phyloP scores from a whole-genome alignment of 768 basidiomycete species.

The Tricholoma hemisulphureum region DNA sequence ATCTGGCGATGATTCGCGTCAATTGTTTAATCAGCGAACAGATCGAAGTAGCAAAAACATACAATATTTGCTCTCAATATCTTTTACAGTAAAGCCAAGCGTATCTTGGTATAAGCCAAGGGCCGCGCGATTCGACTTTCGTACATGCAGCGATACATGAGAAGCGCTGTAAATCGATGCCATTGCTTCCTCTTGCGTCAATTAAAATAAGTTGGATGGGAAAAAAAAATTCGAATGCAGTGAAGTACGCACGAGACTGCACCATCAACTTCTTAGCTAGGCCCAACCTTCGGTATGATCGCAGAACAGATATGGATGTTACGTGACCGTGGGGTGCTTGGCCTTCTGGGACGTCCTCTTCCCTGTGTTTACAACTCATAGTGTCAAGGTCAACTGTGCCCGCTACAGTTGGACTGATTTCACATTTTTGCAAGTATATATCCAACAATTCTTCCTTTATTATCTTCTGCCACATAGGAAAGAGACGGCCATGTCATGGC shows the following conservation, averaged over 20 bases:
- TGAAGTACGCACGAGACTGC: slow-evolving; percentile 72
- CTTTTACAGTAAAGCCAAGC: slow-evolving; percentile 84
- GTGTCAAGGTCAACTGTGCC: slow-evolving; percentile 10
- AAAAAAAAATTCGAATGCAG: not conserved
- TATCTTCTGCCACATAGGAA: slow-evolving; percentile 92
- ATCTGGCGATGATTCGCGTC: slow-evolving; percentile 44
- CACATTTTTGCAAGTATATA: slow-evolving; percentile 97
- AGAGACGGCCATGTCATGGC: slow-evolving; percentile 93
- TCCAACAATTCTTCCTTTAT: slow-evolving; percentile 87
- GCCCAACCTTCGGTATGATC: slow-evolving; percentile 87
- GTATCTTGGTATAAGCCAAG: slow-evolving; percentile 86
- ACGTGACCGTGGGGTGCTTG: slow-evolving; percentile 87
- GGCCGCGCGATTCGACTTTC: slow-evolving; percentile 94
- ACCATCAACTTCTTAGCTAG: slow-evolving; percentile 95
- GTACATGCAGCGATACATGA: slow-evolving; percentile 90
- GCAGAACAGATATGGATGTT: slow-evolving; percentile 91
- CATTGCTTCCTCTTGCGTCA: slow-evolving; percentile 81
- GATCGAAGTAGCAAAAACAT: slow-evolving; percentile 22
- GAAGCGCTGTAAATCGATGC: slow-evolving; percentile 77
- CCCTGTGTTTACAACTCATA: slow-evolving; percentile 42
- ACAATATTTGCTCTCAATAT: slow-evolving; percentile 93
- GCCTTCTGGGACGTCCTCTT: slow-evolving; percentile 60
- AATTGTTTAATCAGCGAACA: not conserved
- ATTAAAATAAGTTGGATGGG: slow-evolving; percentile 4
- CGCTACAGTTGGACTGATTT: slow-evolving; percentile 1